A percentile compares a stretch with the other conserved stretches of the same genome.
These are phyloP conservation scores for Purpureocillium lavendulum DNA, from an alignment of 2,329 filamentous ascomycete species.

Conservation along the genomic window DNA sequence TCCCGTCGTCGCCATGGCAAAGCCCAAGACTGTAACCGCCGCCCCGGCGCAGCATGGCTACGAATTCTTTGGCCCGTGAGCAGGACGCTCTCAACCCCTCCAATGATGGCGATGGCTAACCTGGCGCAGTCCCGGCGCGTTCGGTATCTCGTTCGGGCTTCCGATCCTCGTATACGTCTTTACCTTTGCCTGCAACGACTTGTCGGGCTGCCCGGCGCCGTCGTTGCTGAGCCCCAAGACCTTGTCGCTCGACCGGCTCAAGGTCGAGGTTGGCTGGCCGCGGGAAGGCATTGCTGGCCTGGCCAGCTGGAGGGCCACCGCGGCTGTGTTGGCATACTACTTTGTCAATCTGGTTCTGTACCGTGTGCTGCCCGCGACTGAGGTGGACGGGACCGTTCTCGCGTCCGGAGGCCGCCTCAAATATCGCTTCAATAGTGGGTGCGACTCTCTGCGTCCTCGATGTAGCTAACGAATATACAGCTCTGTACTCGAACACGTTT, in stretches of 20 bases:
- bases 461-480: conserved; percentile 32
- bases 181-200: conserved; percentile 83
- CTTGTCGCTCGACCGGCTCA: conserved; percentile 63
- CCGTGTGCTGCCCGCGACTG: conserved; percentile 64
- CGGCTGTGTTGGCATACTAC: conserved; percentile 72
- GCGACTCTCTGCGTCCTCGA: not conserved
- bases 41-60: conserved; percentile 32
- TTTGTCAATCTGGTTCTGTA: conserved; percentile 67
- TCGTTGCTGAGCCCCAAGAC: conserved; percentile 66
- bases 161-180: conserved; percentile 73
- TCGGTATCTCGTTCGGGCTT: conserved; percentile 70
- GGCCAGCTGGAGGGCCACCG: conserved; percentile 58
- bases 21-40: conserved; percentile 15
- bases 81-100: conserved; percentile 1
- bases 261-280: conserved; percentile 76
- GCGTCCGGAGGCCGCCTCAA: conserved; percentile 64
- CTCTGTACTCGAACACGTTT: conserved; percentile 65
- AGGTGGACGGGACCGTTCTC: conserved; percentile 63
- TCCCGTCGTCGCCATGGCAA: conserved; percentile 19
- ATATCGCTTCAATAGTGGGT: conserved; percentile 71
- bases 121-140: conserved; percentile 58
- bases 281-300: conserved; percentile 61
- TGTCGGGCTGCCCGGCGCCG: conserved; percentile 82
- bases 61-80: conserved; percentile 45
- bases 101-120: not conserved